Evolutionary conservation across 2,329 filamentous ascomycete genomes (phyloP), one percentile per base, ranked within the genome.

Genomic region (Exophiala mesophila): DNA sequence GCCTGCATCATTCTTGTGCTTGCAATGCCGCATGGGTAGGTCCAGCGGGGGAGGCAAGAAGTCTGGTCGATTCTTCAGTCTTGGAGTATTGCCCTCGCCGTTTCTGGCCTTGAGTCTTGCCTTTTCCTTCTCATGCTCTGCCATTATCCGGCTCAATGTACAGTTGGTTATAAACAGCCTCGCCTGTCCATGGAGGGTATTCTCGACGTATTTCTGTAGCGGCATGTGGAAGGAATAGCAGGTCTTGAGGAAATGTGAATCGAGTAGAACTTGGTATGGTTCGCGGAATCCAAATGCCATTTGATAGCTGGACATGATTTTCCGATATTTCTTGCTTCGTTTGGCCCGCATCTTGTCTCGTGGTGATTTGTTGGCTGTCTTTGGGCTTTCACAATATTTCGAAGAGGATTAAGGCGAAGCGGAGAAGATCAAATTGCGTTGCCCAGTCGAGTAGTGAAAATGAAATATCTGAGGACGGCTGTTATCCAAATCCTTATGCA

Each of bases 261-360:
- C 89, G 48, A 96, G 81, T 31, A 95, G 71, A 38, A 94, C 83
- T 69, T 97, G 92, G 68, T 96, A 97, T 8, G 92, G 88, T 67
- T 92, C 85, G 55, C 89, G 86, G 65, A 96, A 96, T 47, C 85
- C 83, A 62, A 94, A 96, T 47, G 80, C 82, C 63, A 90, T 76
- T 60, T 82, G 80, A 75, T 89, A 95, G 61, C 90, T 83, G 67
- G 88, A 83, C 82, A 98, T 94, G 59, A 96, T 80, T 80, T 96
- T 96, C 61, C 82, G 79, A 64, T 88, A 88, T 57, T 83, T 81
- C 66, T 85, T 83, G 30, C 72, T 74, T 47, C 78, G 73, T 67
- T 85, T 86, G 40, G 80, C 80, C 58, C 79, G 73, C 78, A 83
- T 85, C 36, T 57, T 75, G 63, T n/a, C n/a, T n/a, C n/a, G n/a